A percentile compares a stretch with the other conserved stretches of the same genome.
These are phyloP conservation scores for Fusarium penzigii DNA, from an alignment of 2,329 filamentous ascomycete species.

Conservation along the genomic window DNA sequence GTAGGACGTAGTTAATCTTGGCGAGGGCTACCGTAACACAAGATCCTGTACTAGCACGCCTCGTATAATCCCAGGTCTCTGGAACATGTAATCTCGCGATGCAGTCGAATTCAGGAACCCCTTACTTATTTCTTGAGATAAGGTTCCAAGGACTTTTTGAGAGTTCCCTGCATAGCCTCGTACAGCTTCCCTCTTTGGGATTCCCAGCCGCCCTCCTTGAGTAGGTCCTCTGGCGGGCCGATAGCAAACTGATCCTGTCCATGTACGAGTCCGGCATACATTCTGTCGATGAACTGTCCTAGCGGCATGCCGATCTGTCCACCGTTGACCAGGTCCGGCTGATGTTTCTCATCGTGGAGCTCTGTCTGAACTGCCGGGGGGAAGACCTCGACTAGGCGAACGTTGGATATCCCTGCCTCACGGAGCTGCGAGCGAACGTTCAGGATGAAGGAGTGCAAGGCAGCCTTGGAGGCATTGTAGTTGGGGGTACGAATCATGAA, in stretches of 20 bases:
- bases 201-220: constrained; percentile 28
- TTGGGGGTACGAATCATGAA: constrained; percentile 27
- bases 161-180: constrained; percentile 7
- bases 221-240: constrained; percentile 20
- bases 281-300: constrained; percentile 43
- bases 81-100: no score
- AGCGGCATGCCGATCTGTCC: constrained; percentile 39
- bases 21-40: no score
- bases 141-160: constrained; percentile 12
- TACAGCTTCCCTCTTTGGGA: constrained; percentile 18
- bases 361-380: constrained; percentile 33
- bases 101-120: neutral
- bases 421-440: constrained; percentile 24
- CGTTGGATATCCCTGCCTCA: constrained; percentile 3
- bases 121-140: constrained; percentile 13
- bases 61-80: no score
- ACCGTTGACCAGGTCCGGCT: constrained; percentile 27
- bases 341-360: constrained; percentile 28
- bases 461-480: constrained; percentile 32
- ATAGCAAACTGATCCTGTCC: constrained; percentile 29
- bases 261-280: constrained; percentile 21
- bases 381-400: constrained; percentile 30
- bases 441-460: constrained; percentile 28
- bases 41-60: no score
- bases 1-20: no score